These are phyloP conservation scores for Hygrocybe coccinea DNA, from an alignment of 768 basidiomycete species.

Conservation along the genomic window DNA sequence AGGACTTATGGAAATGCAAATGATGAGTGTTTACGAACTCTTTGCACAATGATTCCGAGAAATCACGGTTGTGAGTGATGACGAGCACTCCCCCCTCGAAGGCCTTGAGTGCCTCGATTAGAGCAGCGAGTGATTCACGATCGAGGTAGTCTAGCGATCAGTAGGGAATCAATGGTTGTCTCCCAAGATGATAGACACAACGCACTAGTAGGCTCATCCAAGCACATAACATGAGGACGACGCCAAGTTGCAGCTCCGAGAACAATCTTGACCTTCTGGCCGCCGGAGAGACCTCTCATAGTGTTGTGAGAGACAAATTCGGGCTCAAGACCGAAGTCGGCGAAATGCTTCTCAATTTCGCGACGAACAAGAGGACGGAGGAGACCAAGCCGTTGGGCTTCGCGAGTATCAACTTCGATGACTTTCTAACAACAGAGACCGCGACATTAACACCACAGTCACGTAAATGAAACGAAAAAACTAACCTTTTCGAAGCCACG, in stretches of 20 bases:
- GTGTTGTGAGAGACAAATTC: slow-evolving; percentile 99
- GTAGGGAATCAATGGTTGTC: slow-evolving; percentile 7
- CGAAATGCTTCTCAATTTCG: slow-evolving; percentile 99
- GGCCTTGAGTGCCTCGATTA: slow-evolving; percentile 95
- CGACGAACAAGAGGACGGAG: slow-evolving; percentile 95
- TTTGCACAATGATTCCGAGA: slow-evolving; percentile 95
- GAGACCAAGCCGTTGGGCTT: slow-evolving; percentile 93
- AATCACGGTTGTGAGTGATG: slow-evolving; percentile 98
- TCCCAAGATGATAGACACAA: slow-evolving; percentile 6
- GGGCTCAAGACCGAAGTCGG: slow-evolving; percentile 97
- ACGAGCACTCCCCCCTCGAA: slow-evolving; percentile 98
- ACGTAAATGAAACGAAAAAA: slow-evolving; percentile 5
- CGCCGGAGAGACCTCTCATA: slow-evolving; percentile 97
- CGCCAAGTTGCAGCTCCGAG: slow-evolving; percentile 99
- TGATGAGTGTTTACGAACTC: slow-evolving; percentile 44
- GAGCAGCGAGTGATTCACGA: slow-evolving; percentile 97
- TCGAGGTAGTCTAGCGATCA: slow-evolving; percentile 82
- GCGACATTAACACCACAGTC: slow-evolving; percentile 11
- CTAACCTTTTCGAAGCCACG: slow-evolving; percentile 92
- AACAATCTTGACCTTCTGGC: slow-evolving; percentile 99
- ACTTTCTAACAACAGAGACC: slow-evolving; percentile 59
- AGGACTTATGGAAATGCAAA: neutral
- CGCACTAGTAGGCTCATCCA: slow-evolving; percentile 93
- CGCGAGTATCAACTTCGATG: slow-evolving; percentile 93
- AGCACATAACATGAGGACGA: slow-evolving; percentile 93